Evolutionary conservation across 1,284 basidiomycete genomes (phyloP).

Genomic region (Puccinia novopanici): DNA sequence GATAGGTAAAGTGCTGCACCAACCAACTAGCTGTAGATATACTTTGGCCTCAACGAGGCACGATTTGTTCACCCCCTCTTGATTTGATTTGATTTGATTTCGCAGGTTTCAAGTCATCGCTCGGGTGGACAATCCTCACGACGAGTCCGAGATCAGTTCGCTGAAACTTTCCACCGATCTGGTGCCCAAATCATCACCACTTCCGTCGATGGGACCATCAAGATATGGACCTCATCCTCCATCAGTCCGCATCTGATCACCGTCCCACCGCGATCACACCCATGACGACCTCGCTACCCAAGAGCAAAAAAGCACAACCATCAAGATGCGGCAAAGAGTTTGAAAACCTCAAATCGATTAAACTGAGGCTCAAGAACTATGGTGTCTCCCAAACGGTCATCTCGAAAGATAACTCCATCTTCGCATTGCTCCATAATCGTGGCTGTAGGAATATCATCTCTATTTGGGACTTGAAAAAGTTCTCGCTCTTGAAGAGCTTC

Average conservation of each 20-base stretch:
- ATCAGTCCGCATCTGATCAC: slow-evolving; percentile 56
- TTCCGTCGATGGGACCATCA: slow-evolving; percentile 61
- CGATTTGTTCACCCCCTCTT: not conserved
- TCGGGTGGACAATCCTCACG: slow-evolving; percentile 86
- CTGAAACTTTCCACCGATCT: slow-evolving; percentile 66
- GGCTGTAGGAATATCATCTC: slow-evolving; percentile 12
- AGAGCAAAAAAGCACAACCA: not conserved
- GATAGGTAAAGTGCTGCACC: slow-evolving; percentile 57
- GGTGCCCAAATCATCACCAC: slow-evolving; percentile 59
- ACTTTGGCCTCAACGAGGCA: no score
- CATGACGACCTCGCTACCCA: slow-evolving; percentile 3
- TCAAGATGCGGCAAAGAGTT: slow-evolving; percentile 6
- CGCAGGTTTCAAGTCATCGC: slow-evolving; percentile 69
- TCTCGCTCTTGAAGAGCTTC: slow-evolving; percentile 22
- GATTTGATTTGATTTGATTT: no score
- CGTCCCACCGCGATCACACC: slow-evolving; percentile 5
- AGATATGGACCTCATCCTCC: slow-evolving; percentile 61
- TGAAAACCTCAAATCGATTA: slow-evolving; percentile 37
- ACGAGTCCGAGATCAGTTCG: slow-evolving; percentile 67
- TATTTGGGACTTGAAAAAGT: slow-evolving; percentile 20
- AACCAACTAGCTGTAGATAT: slow-evolving; percentile 56
- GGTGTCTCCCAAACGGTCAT: slow-evolving; percentile 4
- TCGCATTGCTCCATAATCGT: not conserved
- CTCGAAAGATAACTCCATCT: slow-evolving; percentile 31
- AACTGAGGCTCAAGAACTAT: slow-evolving; percentile 13